These are phyloP conservation scores for Warburgia ugandensis DNA, from an alignment of 164 flowering plant genomes.

Conservation along the genomic window DNA sequence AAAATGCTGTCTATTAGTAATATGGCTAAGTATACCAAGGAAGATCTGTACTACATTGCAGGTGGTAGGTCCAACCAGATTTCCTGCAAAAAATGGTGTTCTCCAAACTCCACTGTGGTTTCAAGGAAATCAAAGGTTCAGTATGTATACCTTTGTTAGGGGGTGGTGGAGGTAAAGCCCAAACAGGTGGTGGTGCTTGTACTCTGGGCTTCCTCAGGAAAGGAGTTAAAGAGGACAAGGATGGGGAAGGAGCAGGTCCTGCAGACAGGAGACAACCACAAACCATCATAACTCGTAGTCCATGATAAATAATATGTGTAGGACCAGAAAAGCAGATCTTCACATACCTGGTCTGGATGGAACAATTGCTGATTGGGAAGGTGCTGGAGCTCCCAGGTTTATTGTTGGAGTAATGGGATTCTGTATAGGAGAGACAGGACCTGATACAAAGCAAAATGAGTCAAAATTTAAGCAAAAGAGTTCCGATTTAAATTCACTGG, in stretches of 20 bases:
- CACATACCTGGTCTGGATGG: slow-evolving; percentile 24
- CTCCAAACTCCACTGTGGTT: too few relatives aligned
- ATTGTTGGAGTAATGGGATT: too few relatives aligned
- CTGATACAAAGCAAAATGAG: slow-evolving; percentile 13
- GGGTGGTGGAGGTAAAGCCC: slow-evolving; percentile 66
- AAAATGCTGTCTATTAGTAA: too few relatives aligned
- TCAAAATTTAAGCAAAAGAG: slow-evolving; percentile 8
- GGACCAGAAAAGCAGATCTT: background rate
- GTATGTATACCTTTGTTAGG: slow-evolving; percentile 50
- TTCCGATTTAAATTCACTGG: background rate
- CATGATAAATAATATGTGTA: background rate
- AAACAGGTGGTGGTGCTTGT: slow-evolving; percentile 30
- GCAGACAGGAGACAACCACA: slow-evolving; percentile 8
- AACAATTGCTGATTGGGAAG: slow-evolving; percentile 24
- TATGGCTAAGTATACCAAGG: too few relatives aligned
- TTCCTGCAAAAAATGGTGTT: too few relatives aligned
- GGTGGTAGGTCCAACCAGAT: too few relatives aligned
- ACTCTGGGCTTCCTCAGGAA: slow-evolving; percentile 25
- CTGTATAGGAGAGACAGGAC: slow-evolving; percentile 24
- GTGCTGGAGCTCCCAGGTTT: slow-evolving; percentile 28
- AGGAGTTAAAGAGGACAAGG: slow-evolving; percentile 28
- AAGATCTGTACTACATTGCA: too few relatives aligned
- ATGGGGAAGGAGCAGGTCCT: slow-evolving; percentile 27
- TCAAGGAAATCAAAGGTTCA: too few relatives aligned
- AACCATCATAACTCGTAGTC: background rate